Evolutionary conservation across 805 yeast genomes (phyloP), one percentile per base, ranked within the genome.

Genomic region (Saccharomycopsis sp.): DNA sequence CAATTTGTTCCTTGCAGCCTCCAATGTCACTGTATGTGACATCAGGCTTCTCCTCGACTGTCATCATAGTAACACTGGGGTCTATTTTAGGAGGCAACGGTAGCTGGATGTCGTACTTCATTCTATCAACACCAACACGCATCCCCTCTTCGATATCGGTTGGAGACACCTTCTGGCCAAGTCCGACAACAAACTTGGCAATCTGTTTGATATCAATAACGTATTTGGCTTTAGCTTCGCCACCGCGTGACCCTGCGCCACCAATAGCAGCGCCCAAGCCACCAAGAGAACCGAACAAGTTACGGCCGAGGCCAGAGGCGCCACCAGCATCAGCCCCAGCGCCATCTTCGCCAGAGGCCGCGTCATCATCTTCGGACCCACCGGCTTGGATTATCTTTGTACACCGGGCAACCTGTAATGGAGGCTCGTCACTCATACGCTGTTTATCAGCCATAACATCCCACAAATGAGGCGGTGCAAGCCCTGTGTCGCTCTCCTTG

Each of bases 101-200:
- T 68, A 94, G 79, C 78, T 93, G 97, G 69, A 94, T 96, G 72
- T 92, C 96, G 74, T 94, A 94, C 74, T 93, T 93, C 68, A 89
- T 91, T 73, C 99, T 84, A 72, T 96, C 99, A 58, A 94, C 99
- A 69, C 99, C 99, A 44, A 94, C 98, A 71, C 99, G 83, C 99
- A 94, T 96, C 56, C 99, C 98, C 73, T 96, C 99, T 74, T 94
- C 99, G 58, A 94, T 92, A 79, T 94, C 99, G 0, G 99, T 94
- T 41, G 99, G 99, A 14, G 97, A 88, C 12, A 94, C 97, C 64
- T 96, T 84, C 71, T 96, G 97, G 53, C 98, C 99, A 61, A 94
- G 78, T 2, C 93, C 96, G 53, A 94, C 99, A 52, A 94, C 97
- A 69, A 94, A 94, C 73, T 94, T 94, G 63, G 99, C 99, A 66